Evolutionary conservation across 2,329 filamentous ascomycete genomes (phyloP), one percentile per base, ranked within the genome.

Genomic region (Lachnellula cervina): DNA sequence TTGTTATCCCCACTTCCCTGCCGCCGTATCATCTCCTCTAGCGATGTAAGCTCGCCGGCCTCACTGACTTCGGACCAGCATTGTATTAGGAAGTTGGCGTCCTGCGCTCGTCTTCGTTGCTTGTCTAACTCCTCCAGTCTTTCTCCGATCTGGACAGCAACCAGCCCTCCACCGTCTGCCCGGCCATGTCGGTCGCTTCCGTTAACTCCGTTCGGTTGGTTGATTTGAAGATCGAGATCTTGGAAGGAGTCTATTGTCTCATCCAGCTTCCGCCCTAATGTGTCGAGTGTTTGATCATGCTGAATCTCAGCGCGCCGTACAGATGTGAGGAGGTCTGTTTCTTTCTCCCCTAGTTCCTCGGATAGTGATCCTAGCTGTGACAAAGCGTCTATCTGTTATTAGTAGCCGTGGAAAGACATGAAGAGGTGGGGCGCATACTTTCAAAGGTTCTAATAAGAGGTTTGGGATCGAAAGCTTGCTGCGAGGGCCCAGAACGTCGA

Each of bases 41-140:
- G 74, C n/a, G 88, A 86, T 8, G 88, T 87, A 54, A 97, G 79
- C 64, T 94, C 86, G 3, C 94, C 94, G 8, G 87, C 87, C 67
- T 96, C 92, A 72, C 87, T 92, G 64, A 99, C 90, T 68, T 97
- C 93, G 42, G 90, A 84, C 93, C 94, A 99, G 75, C 94, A 99
- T 70, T 96, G 89, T 62, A 99, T 91, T 57, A 99, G 74, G 70
- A 97, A 97, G 69, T 89, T 93, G 58, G 94, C 92, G 75, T 99
- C 94, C 70, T 94, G 81, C 34, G 94, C 94, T 57, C 93, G 80
- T 69, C 90, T 87, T 64, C 92, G 80, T 74, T 99, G 96, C 67
- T 90, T 84, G 72, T 99, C 94, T 57, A 99, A 79, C 71, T 97
- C 93, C 74, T 99, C 94, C 11, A 99, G 77, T 67, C 87, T 86